Evolutionary conservation across 2,329 filamentous ascomycete species (phyloP).

Genomic region (Botrytis galanthina): DNA sequence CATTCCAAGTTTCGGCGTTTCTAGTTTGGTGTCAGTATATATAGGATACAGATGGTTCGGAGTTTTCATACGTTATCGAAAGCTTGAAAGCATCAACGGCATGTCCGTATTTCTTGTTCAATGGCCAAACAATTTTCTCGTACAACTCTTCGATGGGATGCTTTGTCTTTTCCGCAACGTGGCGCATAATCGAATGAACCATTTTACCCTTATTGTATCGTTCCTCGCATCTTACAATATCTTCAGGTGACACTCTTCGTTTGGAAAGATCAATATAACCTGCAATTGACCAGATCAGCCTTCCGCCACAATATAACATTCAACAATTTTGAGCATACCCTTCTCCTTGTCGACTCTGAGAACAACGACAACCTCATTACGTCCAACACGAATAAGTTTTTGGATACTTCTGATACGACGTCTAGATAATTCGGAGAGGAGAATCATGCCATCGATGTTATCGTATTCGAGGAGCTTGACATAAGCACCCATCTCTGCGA

Average conservation of each 20-base stretch:
- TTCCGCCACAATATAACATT: background rate
- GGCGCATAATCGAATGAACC: conserved; percentile 97
- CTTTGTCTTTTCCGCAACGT: conserved; percentile 95
- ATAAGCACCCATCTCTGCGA: conserved; percentile 99
- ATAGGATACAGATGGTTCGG: conserved; percentile 13
- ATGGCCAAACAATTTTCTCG: conserved; percentile 90
- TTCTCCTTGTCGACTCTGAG: conserved; percentile 99
- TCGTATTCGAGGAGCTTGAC: conserved; percentile 99
- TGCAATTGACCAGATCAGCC: conserved; percentile 35
- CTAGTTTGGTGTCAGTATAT: conserved; percentile 45
- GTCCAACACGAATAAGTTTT: conserved; percentile 95
- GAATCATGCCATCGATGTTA: conserved; percentile 99
- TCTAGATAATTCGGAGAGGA: conserved; percentile 94
- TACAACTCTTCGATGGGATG: conserved; percentile 94
- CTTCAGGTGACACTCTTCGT: conserved; percentile 94
- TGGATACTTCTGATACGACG: conserved; percentile 98
- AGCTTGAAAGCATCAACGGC: conserved; percentile 98
- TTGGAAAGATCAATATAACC: conserved; percentile 98
- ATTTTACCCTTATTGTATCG: conserved; percentile 99
- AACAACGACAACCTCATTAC: conserved; percentile 98
- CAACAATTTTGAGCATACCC: conserved; percentile 49
- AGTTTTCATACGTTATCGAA: conserved; percentile 76
- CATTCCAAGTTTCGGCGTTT: conserved; percentile 94
- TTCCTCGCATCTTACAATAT: conserved; percentile 98
- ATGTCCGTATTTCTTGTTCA: conserved; percentile 97